Conservation (phyloP, 305 asterid species). For the Plantago rigida region DNA sequence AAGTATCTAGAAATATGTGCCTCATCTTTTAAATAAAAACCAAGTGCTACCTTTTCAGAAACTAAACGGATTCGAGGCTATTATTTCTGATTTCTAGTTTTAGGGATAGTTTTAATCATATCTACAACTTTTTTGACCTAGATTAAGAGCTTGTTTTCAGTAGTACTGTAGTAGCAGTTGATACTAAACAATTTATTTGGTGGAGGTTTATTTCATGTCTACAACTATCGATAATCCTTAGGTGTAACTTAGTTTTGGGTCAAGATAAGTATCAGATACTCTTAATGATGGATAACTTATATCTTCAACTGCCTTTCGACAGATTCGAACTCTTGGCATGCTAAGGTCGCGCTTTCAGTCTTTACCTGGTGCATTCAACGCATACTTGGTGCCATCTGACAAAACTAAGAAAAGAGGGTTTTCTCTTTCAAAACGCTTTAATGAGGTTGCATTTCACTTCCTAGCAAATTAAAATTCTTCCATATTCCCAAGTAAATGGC, state of each 20-base stretch:
- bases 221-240: background rate
- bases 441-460: conserved; percentile 48
- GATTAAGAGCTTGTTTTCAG: conserved; percentile 5
- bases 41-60: background rate
- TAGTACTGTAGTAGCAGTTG: conserved; percentile 6
- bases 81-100: background rate
- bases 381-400: conserved; percentile 75
- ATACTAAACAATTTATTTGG: conserved; percentile 8
- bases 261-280: background rate
- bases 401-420: conserved; percentile 60
- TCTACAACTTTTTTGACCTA: conserved; percentile 17
- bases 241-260: conserved; percentile 18
- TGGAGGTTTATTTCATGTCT: conserved; percentile 5
- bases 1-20: background rate
- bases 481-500: conserved; percentile 23
- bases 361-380: conserved; percentile 92
- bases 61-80: background rate
- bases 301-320: conserved; percentile 28
- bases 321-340: conserved; percentile 97
- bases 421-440: conserved; percentile 55
- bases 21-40: background rate
- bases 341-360: conserved; percentile 93
- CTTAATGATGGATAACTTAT: conserved; percentile 4
- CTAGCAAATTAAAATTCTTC: conserved; percentile 22
- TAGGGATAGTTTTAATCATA: conserved; percentile 4